Evolutionary conservation across 208 protist species (phyloP).

Genomic region (Trypanosoma brucei): DNA sequence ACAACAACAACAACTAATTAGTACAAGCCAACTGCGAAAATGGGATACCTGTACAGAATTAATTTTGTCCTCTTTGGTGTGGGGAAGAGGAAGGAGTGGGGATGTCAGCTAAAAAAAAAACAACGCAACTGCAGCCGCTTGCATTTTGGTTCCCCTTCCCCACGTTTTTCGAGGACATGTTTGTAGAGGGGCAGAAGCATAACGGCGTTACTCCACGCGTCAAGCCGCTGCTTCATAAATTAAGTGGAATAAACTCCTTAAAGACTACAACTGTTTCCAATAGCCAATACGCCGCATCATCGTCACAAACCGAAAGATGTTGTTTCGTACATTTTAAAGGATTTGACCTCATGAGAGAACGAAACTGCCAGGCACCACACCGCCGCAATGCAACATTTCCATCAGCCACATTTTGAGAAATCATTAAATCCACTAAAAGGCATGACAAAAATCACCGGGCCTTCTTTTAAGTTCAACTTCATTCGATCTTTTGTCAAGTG

Average conservation of each 20-base stretch:
- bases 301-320: not conserved
- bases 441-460: constrained; percentile 7
- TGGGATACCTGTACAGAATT: no score
- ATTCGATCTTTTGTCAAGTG: constrained; percentile 12
- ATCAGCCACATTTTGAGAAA: not conserved
- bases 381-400: constrained; percentile 10
- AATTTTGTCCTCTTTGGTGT: no score
- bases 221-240: no score
- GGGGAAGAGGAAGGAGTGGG: no score
- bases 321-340: constrained; percentile 4
- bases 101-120: no score
- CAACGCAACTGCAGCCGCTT: no score
- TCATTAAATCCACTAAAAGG: constrained; percentile 13
- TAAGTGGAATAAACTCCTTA: not conserved
- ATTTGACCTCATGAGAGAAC: constrained; percentile 1
- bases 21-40: no score
- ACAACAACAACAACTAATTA: no score
- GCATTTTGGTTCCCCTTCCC: no score
- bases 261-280: constrained; percentile 7
- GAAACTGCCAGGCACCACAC: constrained; percentile 1
- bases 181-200: no score
- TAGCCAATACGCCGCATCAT: constrained; percentile 13
- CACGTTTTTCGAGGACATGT: no score
- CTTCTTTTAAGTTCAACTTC: not conserved
- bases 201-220: no score